Evolutionary conservation across 148 eudicot species (phyloP), one percentile per base, ranked within the genome.

Genomic region (Chenopodium berlandieri): DNA sequence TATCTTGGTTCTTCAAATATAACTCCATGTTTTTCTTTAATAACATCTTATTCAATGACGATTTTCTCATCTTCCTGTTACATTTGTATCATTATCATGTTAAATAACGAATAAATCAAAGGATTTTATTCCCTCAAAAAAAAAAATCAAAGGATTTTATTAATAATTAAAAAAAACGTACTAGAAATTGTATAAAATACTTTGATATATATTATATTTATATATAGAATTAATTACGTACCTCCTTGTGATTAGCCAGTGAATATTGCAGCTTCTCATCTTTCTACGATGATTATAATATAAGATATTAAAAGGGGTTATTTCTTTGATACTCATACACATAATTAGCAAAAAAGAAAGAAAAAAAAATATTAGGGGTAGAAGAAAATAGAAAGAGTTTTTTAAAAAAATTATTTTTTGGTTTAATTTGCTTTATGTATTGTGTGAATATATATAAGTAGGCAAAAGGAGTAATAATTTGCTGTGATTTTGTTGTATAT

Each of bases 21-120:
- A 92, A 67, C 83, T 87, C 85, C 84, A 92, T 78, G 88, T 92
- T 92, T 79, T 92, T 88, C 82, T 65, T 56, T 32, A 73, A 22
- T 19, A 90, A 85, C 73, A 72, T 64, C 89, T 89, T 88, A 80
- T 32, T 58, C 71, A 52, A 83, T 58, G 79, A 20, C 46, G 4
- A 65, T 56, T 25, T 19, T 48, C 31, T 81, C 78, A 56, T 56
- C 62, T 76, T 83, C 86, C 90, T 86, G 83, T 75, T 65, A 14
- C 23, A 50, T 12, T 12, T 2, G 8, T 40, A 52, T 3, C 16
- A 56, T 56, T 14, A 56, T 56, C 16, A 14, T 56, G 0, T 12
- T 14, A 12, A 56, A 17, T 12, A 56, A 67, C 20, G 13, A 77
- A 34, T 22, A 52, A 37, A 79, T 37, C 70, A 20, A 16, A 40